A percentile compares a stretch with the other conserved stretches of the same genome.
Conservation (phyloP, 2,329 filamentous ascomycete species). For the Penicillium sp. region DNA sequence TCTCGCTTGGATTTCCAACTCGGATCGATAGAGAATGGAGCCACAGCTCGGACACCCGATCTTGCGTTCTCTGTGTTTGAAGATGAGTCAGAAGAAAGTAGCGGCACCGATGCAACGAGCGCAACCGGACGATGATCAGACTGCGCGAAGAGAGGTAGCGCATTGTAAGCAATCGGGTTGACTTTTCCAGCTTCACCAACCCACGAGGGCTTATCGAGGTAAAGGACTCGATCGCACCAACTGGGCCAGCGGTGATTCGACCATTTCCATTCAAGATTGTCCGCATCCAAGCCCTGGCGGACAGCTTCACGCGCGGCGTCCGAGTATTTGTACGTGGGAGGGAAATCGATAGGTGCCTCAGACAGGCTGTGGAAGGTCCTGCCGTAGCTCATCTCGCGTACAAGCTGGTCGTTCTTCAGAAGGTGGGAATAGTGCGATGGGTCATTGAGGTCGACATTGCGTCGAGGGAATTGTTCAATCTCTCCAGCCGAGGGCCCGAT, state of each 20-base stretch:
- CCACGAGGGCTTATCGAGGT: constrained; percentile 62
- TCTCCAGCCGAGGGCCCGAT: constrained; percentile 61
- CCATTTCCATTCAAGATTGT: constrained; percentile 63
- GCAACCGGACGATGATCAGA: constrained; percentile 88
- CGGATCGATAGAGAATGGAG: constrained; percentile 58
- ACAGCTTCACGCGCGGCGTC: constrained; percentile 43
- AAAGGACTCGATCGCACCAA: constrained; percentile 92
- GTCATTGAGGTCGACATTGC: constrained; percentile 48
- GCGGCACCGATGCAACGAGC: constrained; percentile 65
- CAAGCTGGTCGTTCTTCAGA: constrained; percentile 75
- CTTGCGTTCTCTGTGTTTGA: constrained; percentile 24
- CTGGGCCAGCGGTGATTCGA: constrained; percentile 80
- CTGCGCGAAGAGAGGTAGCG: constrained; percentile 73
- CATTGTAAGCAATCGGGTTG: constrained; percentile 63
- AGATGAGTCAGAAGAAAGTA: constrained; percentile 40
- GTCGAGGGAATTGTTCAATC: constrained; percentile 60
- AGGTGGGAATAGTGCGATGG: constrained; percentile 66
- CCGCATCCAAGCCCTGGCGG: constrained; percentile 22
- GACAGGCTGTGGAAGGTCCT: constrained; percentile 73
- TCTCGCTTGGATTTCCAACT: constrained; percentile 56
- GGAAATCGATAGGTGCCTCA: constrained; percentile 74
- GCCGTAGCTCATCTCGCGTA: constrained; percentile 64
- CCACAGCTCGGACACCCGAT: constrained; percentile 41
- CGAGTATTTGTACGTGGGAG: constrained; percentile 91
- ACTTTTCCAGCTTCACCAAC: constrained; percentile 44